Evolutionary conservation across 176 grass and related monocot genomes (phyloP).

Genomic region (Phyllostachys edulis): DNA sequence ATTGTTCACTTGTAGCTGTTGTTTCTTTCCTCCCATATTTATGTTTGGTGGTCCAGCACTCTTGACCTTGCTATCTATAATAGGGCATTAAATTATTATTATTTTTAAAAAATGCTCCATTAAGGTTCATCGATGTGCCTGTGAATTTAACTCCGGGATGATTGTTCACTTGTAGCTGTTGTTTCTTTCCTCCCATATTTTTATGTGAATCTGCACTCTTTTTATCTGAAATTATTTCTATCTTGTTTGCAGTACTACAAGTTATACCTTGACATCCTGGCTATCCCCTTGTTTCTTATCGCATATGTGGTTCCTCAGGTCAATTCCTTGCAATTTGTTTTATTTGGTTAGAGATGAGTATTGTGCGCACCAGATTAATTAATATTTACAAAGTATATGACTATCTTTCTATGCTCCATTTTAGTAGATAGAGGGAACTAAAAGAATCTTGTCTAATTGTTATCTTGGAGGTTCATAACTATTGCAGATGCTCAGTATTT

Average conservation of each 20-base stretch:
- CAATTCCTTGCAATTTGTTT: conserved; percentile 41
- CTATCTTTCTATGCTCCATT: conserved; percentile 25
- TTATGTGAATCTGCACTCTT: conserved; percentile 26
- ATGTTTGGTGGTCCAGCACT: background rate
- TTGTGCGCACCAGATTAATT: background rate
- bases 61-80: background rate
- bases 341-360: conserved; percentile 23
- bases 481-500: background rate
- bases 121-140: conserved; percentile 6
- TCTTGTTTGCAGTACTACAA: conserved; percentile 82
- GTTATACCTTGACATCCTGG: conserved; percentile 72
- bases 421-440: background rate
- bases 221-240: conserved; percentile 24
- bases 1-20: background rate
- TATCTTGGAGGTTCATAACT: conserved; percentile 14
- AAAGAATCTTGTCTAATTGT: background rate
- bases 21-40: too few relatives aligned
- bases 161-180: background rate
- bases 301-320: conserved; percentile 78
- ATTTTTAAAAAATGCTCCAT: background rate
- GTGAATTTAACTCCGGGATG: background rate
- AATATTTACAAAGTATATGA: background rate
- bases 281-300: conserved; percentile 76
- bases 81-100: background rate
- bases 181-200: background rate